Evolutionary conservation across 371 early-diverging fungal genomes (phyloP).

Genomic region (Rhizopus stolonifer): DNA sequence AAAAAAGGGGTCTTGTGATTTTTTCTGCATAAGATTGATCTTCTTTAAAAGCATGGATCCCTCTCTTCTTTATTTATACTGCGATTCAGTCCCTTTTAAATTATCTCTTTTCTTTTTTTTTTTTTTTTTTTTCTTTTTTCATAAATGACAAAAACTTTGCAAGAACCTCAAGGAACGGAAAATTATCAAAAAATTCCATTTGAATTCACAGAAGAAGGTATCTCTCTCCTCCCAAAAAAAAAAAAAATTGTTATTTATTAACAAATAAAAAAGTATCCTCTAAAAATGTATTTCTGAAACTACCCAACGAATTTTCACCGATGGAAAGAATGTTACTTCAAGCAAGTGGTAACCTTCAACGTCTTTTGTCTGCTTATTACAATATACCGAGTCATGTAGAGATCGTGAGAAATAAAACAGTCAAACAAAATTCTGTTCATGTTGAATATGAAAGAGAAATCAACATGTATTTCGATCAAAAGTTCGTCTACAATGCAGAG

Average conservation of each 20-base stretch:
- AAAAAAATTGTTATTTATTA: too few relatives aligned
- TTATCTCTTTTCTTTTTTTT: not conserved
- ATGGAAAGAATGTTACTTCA: constrained; percentile 48
- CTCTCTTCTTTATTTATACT: too few relatives aligned
- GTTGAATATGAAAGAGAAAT: constrained; percentile 41
- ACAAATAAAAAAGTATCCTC: too few relatives aligned
- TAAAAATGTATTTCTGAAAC: constrained; percentile 36
- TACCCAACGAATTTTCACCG: constrained; percentile 41
- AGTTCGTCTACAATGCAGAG: constrained; percentile 42
- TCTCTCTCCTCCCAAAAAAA: too few relatives aligned
- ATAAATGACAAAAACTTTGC: constrained; percentile 14
- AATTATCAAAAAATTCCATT: constrained; percentile 35
- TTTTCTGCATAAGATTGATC: too few relatives aligned
- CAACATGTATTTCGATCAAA: constrained; percentile 41
- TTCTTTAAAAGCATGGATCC: too few relatives aligned
- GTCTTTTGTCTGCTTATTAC: constrained; percentile 45
- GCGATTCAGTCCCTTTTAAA: too few relatives aligned
- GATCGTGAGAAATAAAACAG: constrained; percentile 31
- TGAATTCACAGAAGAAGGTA: constrained; percentile 46
- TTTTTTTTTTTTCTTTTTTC: not conserved
- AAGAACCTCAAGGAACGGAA: constrained; percentile 22
- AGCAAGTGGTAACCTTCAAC: constrained; percentile 43
- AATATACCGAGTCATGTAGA: constrained; percentile 45
- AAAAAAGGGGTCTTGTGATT: too few relatives aligned
- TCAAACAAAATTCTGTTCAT: constrained; percentile 5